A percentile compares a stretch with the other conserved stretches of the same genome.
phyloP scores from a whole-genome alignment of 257 asterid genomes.

The Jacaranda copaia region DNA sequence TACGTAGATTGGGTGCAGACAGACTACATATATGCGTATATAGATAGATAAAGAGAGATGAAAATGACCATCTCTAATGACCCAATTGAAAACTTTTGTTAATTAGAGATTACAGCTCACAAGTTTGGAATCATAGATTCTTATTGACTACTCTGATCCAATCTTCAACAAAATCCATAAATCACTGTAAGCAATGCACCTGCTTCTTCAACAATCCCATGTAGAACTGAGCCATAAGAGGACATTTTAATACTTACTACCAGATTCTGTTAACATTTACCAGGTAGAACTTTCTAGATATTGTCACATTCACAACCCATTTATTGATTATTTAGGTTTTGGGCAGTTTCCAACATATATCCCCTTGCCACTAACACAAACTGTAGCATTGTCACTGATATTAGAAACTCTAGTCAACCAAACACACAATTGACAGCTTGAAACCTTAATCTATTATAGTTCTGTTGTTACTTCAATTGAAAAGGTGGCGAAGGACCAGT shows the following conservation, averaged over 20 bases:
- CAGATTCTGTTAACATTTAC: background rate
- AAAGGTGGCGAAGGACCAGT: conserved; percentile 1
- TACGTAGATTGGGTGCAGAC: background rate
- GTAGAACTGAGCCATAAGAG: background rate
- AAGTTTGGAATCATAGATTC: background rate
- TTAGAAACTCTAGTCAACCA: background rate
- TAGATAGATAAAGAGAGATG: background rate
- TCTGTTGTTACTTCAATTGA: background rate
- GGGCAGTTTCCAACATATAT: background rate
- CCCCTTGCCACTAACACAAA: background rate
- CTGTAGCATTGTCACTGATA: background rate
- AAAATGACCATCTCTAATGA: background rate
- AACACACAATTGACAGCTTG: background rate
- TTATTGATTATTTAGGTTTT: background rate
- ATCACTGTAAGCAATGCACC: background rate
- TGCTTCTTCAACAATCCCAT: conserved; percentile 1
- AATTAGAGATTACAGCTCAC: background rate
- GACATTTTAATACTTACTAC: background rate
- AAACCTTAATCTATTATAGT: background rate
- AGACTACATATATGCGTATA: too few relatives aligned
- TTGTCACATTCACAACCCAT: background rate
- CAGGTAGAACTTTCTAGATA: conserved; percentile 1
- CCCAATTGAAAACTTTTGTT: background rate
- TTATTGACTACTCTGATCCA: background rate
- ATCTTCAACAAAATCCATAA: background rate